Base-by-base conservation (phyloP, 106 monocot genomes). In the Dendrobium officinale region DNA sequence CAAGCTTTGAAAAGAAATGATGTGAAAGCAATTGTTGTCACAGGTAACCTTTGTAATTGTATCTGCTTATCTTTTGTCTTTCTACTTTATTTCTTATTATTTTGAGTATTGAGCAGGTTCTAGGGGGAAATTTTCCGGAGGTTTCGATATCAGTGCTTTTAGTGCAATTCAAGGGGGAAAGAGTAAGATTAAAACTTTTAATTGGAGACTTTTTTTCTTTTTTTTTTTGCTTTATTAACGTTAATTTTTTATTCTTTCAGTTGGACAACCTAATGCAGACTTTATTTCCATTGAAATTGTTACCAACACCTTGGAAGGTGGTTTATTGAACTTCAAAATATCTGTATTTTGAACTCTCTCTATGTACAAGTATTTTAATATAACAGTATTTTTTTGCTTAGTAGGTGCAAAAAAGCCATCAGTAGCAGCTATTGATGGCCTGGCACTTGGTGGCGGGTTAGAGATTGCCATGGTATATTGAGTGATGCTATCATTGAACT, bases 391-490 rank as follows among this genome's bases (percentile, higher is more conserved):
- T 48, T 29, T 66, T 58, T 64, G 24, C 40, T 84, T 79, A 42
- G 78, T 80, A 97, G 96, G 81, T 87, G 96, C 92, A 73, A 87
- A 40, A 45, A 97, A 97, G 84, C 96, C 96, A 48, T 88, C 90
- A 66, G 94, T 97, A 75, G 94, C 92, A 67, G 96, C 96, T 74
- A 92, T 97, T 64, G 92, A 97, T 89, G 94, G 94, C 51, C 74
- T 97, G 78, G 92, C 96, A 83, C 93, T 97, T 86, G 94, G 96
- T 82, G 96, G 96, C 27, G 96, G 96, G 54, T 79, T 97, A 55
- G 96, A 97, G 78, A 67, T 97, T 85, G 92, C 94, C 80, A 97
- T 97, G 96, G 96, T 97, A 81, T 79, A 68, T 75, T 78, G 58
- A 19, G 20, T 13, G 55, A 42, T 75, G 77, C 68, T 48, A 22